Evolutionary conservation across 768 basidiomycete species (phyloP).

Genomic region (Kwoniella dejecticola): DNA sequence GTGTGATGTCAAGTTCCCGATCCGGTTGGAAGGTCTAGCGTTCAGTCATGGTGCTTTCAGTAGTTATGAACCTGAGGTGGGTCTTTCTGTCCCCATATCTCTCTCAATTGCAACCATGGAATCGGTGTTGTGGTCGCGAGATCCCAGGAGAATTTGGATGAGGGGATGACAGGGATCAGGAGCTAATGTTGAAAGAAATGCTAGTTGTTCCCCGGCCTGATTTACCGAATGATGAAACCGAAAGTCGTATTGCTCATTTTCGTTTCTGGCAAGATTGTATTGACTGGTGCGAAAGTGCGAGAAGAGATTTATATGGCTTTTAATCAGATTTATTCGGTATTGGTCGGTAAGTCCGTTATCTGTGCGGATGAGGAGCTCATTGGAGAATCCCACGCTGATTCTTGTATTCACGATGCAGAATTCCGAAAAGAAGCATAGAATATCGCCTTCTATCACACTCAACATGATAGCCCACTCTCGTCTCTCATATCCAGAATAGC

Average conservation of each 20-base stretch:
- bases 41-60: conserved; percentile 98
- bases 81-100: too few relatives aligned
- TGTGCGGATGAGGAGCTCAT: not conserved
- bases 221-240: conserved; percentile 99
- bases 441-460: not conserved
- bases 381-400: not conserved
- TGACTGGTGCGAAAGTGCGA: conserved; percentile 98
- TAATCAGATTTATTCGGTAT: conserved; percentile 98
- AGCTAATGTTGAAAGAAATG: not conserved
- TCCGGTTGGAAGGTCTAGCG: conserved; percentile 92
- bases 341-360: conserved; percentile 58
- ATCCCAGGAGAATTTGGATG: too few relatives aligned
- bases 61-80: conserved; percentile 94
- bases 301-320: conserved; percentile 99
- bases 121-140: too few relatives aligned
- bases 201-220: conserved; percentile 96
- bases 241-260: conserved; percentile 98
- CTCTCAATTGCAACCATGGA: too few relatives aligned
- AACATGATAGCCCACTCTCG: not conserved
- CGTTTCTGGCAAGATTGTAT: conserved; percentile 97
- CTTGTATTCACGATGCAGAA: conserved; percentile 20
- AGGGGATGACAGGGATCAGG: not conserved
- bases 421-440: conserved; percentile 48
- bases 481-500: too few relatives aligned
- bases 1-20: conserved; percentile 99